Conservation (phyloP, 2,329 filamentous ascomycete species). For the Epichloe bromicola region DNA sequence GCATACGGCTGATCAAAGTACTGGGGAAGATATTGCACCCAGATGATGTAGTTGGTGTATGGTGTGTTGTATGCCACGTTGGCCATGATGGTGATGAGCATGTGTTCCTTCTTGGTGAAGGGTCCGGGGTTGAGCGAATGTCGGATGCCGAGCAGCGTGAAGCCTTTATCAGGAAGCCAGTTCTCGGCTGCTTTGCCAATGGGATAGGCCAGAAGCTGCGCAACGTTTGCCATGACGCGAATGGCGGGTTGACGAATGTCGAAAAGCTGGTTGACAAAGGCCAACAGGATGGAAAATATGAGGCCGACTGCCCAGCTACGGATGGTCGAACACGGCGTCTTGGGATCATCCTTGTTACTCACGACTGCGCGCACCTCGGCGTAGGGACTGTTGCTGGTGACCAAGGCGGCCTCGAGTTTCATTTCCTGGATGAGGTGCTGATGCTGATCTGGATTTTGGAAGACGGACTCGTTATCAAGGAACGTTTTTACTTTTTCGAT, state of each 20-base stretch:
- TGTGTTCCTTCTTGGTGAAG: constrained; percentile 49
- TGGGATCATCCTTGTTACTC: constrained; percentile 40
- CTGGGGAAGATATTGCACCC: constrained; percentile 37
- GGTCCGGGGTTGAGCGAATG: constrained; percentile 42
- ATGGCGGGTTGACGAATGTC: constrained; percentile 43
- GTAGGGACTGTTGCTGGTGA: constrained; percentile 43
- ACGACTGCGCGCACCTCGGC: constrained; percentile 44
- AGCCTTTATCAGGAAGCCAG: constrained; percentile 35
- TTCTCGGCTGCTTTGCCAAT: constrained; percentile 37
- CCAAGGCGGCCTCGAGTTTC: constrained; percentile 41
- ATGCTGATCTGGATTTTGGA: constrained; percentile 32
- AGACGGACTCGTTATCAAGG: constrained; percentile 30
- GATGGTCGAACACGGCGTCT: constrained; percentile 38
- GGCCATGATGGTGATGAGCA: constrained; percentile 49
- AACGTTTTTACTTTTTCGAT: constrained; percentile 29
- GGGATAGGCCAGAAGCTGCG: constrained; percentile 43
- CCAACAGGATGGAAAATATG: constrained; percentile 34
- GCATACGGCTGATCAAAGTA: constrained; percentile 44
- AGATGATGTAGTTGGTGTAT: constrained; percentile 43
- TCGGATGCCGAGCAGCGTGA: constrained; percentile 31
- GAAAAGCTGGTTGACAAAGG: constrained; percentile 45
- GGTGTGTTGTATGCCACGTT: constrained; percentile 42
- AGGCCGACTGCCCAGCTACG: constrained; percentile 41
- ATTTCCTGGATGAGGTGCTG: constrained; percentile 37
- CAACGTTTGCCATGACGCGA: constrained; percentile 39